Evolutionary conservation across 1,284 basidiomycete species (phyloP), one percentile per base, ranked within the genome.

Genomic region (Psilocybe mexicana): DNA sequence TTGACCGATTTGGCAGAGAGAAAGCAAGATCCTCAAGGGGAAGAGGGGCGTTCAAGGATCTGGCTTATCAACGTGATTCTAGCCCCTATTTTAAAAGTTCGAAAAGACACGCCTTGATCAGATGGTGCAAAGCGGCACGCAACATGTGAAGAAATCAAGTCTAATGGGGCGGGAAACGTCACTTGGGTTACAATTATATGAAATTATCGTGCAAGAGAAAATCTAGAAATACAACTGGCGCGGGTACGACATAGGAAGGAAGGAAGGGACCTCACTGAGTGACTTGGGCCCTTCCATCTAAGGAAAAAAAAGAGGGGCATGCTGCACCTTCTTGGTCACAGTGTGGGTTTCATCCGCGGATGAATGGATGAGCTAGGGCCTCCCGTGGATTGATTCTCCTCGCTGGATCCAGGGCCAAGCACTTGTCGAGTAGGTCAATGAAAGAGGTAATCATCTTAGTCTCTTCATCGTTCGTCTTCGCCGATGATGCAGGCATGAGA

Each of bases 341-440:
- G 40, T n/a, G n/a, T n/a, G 10, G 10, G 28, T 44, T 70, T 68
- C 18, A 88, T 55, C 88, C 88, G 58, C 90, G 76, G 59, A 96
- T 86, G 75, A 97, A 98, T 0, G 93, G 86, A 74, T 98, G 96
- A 7, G 82, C 73, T 47, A 98, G 79, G 10, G 94, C 95, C 69
- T 98, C 95, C 65, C 90, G 86, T 0, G 94, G 93, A 12, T 86
- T 90, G 55, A 98, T 87, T 61, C 96, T 79, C 68, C 92, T 87
- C 40, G 86, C 80, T 0, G 96, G 93, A 72, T 99, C 97, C n/a
- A 99, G 80, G 44, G 87, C 82, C 38, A 98, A 79, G 71, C 94
- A 97, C 71, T 92, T 95, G 67, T 98, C 94, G 55, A 99, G 74
- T 51, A 99, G 73, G 70, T 99, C 96, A 45, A 97, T 83, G 69